Base-by-base conservation (phyloP, 2,329 filamentous ascomycete genomes). In the Colletotrichum liriopes region DNA sequence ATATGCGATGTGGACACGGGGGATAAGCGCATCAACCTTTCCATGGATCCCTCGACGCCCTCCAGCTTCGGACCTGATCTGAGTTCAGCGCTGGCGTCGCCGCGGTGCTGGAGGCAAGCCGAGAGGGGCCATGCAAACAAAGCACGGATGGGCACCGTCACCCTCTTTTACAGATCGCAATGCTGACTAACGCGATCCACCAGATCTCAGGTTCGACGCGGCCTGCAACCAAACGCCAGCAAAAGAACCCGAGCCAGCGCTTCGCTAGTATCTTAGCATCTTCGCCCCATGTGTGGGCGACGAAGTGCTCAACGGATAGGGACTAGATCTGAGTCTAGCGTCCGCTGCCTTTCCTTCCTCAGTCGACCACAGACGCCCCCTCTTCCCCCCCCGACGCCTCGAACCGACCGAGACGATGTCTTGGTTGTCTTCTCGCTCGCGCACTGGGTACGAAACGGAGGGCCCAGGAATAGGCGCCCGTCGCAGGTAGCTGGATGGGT, bases 211-310 rank as follows among this genome's bases (percentile, higher is more conserved):
- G 37, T 39, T 51, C 45, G 35, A 62, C 26, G 55, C 55, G 55
- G 39, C 23, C 55, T 41, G 39, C 35, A 20, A 32, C 16, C 58
- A 60, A 47, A 32, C 49, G 26, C 49, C 35, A 45, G 49, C 61
- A 64, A 55, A 64, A 64, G 61, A 64, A 64, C 49, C 37, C 61
- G 55, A 54, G 37, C 61, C 61, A 54, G 61, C 49, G 61, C 61
- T 23, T 64, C 61, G 61, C 63, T 67, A 71, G 64, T 35, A 67
- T 39, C 51, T 26, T 71, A 62, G 51, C 37, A 59, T 45, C 37
- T 51, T 60, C 20, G 45, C 20, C 65, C 69, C 69, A 69, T 72
- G 69, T 69, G 69, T 52, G 59, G 51, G 52, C 65, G 59, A 72
- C 70, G 59, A 72, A 69, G 52, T 69, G 66, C 60, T 59, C 37